phyloP scores from a whole-genome alignment of 148 eudicot genomes.

The Pharnaceum exiguum region DNA sequence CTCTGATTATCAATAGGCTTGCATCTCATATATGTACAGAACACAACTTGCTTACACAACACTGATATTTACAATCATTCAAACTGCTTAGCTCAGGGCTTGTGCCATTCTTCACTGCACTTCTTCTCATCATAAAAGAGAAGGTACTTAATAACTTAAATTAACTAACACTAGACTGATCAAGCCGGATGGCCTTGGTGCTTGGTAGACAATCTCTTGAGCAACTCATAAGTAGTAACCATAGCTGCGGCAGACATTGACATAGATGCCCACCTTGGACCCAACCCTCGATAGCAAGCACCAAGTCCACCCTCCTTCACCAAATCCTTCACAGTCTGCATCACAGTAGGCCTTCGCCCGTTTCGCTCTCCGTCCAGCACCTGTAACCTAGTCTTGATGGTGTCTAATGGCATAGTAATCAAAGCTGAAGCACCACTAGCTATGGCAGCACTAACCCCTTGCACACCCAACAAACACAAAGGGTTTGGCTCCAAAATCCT shows the following conservation, averaged over 20 bases:
- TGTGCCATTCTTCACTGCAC: constrained; percentile 3
- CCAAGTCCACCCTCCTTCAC: constrained; percentile 62
- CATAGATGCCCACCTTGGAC: constrained; percentile 76
- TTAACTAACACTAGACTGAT: not conserved
- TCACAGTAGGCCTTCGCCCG: constrained; percentile 33
- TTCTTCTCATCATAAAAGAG: not conserved
- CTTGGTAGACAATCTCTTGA: constrained; percentile 60
- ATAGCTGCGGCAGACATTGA: constrained; percentile 73
- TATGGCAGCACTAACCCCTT: constrained; percentile 60
- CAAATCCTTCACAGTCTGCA: constrained; percentile 49
- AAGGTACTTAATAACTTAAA: not conserved
- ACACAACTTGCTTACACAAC: not conserved
- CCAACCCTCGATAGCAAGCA: constrained; percentile 66
- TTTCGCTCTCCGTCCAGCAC: constrained; percentile 42
- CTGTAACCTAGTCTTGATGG: constrained; percentile 59
- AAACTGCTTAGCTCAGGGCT: not conserved
- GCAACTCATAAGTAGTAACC: constrained; percentile 73
- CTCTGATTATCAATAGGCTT: not conserved
- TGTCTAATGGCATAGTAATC: constrained; percentile 67
- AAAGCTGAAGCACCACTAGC: constrained; percentile 62
- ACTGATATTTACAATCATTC: constrained; percentile 20
- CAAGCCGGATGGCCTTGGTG: constrained; percentile 24
- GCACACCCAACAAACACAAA: constrained; percentile 44
- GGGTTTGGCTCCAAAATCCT: constrained; percentile 28
- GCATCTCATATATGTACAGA: constrained; percentile 20